These are phyloP conservation scores for Xylariaceae sp. DNA, from an alignment of 2,329 filamentous ascomycete species.

Conservation along the genomic window DNA sequence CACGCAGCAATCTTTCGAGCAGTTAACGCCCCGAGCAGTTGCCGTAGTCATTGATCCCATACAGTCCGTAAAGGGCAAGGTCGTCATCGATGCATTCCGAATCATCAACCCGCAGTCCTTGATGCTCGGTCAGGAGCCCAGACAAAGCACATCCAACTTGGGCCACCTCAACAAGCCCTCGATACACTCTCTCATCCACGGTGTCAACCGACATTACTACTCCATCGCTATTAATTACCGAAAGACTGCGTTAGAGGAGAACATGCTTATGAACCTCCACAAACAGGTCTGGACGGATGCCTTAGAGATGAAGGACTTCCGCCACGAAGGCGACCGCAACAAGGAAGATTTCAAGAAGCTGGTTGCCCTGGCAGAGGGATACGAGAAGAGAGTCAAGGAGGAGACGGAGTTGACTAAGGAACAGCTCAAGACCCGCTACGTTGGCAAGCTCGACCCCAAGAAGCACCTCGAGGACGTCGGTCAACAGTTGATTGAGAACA, in stretches of 20 bases:
- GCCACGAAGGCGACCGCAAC: constrained; percentile 75
- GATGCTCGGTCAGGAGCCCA: constrained; percentile 95
- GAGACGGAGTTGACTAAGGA: constrained; percentile 97
- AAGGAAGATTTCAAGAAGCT: constrained; percentile 83
- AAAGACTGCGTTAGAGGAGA: constrained; percentile 96
- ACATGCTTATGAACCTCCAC: constrained; percentile 99
- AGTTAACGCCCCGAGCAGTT: constrained; percentile 91
- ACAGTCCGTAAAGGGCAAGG: constrained; percentile 98
- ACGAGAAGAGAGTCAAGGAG: constrained; percentile 98
- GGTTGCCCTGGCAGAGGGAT: constrained; percentile 85
- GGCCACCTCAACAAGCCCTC: constrained; percentile 98
- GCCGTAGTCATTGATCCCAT: constrained; percentile 98
- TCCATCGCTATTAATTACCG: constrained; percentile 97
- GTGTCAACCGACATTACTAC: constrained; percentile 98
- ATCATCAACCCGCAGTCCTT: constrained; percentile 96
- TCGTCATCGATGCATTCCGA: constrained; percentile 98
- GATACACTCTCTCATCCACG: constrained; percentile 98
- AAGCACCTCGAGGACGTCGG: constrained; percentile 98
- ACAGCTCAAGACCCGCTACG: constrained; percentile 96
- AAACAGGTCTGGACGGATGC: constrained; percentile 99
- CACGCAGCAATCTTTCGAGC: constrained; percentile 99
- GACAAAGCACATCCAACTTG: constrained; percentile 95
- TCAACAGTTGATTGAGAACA: constrained; percentile 96
- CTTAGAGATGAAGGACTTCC: constrained; percentile 94
- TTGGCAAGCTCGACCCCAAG: constrained; percentile 98